A percentile compares a stretch with the other conserved stretches of the same genome.
Conservation (phyloP, 352 stramenopile genomes). For the Pythium brassicae region DNA sequence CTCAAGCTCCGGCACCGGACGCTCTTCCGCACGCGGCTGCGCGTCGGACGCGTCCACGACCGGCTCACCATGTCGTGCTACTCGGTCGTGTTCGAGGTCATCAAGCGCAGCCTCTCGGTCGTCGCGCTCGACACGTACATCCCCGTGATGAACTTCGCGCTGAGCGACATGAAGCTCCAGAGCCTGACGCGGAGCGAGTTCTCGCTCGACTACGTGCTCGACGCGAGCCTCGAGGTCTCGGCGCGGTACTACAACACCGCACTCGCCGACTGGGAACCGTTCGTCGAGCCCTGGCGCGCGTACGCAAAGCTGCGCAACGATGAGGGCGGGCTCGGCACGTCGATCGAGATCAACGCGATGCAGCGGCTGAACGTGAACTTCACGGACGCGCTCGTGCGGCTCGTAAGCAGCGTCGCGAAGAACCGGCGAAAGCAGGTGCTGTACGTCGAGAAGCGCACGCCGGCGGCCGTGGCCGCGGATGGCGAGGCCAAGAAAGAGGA, state of each 20-base stretch:
- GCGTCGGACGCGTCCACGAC: slow-evolving; percentile 73
- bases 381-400: slow-evolving; percentile 75
- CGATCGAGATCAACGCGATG: slow-evolving; percentile 76
- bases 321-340: slow-evolving; percentile 46
- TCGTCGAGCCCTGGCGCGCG: slow-evolving; percentile 79
- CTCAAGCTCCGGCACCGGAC: slow-evolving; percentile 33
- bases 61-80: slow-evolving; percentile 62
- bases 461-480: slow-evolving; percentile 70
- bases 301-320: slow-evolving; percentile 66
- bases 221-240: slow-evolving; percentile 77
- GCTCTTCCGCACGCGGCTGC: slow-evolving; percentile 60
- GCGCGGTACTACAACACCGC: slow-evolving; percentile 87
- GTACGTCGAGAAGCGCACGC: slow-evolving; percentile 68
- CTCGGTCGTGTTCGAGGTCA: slow-evolving; percentile 85
- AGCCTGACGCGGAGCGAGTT: slow-evolving; percentile 71
- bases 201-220: slow-evolving; percentile 49
- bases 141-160: slow-evolving; percentile 85
- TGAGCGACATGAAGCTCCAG: slow-evolving; percentile 81
- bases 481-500: slow-evolving; percentile 82
- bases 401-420: slow-evolving; percentile 76
- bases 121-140: slow-evolving; percentile 88
- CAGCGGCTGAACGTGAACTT: slow-evolving; percentile 86
- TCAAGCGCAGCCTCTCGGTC: slow-evolving; percentile 85
- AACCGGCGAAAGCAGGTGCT: slow-evolving; percentile 73
- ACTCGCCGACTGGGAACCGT: slow-evolving; percentile 85